Conservation (phyloP, 129 eudicot genomes). For the Erigeron canadensis region DNA sequence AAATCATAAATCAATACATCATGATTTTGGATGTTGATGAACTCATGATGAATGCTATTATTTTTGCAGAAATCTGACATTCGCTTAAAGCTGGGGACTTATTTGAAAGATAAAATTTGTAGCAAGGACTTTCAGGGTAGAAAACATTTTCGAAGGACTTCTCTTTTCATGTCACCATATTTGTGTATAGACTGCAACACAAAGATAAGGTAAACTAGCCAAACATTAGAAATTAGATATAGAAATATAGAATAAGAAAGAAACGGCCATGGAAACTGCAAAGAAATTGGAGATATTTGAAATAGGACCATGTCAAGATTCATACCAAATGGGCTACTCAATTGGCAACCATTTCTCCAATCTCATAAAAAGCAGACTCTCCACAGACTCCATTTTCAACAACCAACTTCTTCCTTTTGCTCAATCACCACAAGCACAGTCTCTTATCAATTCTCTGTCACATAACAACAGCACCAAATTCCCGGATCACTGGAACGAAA, state of each 20-base stretch:
- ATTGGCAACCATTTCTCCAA: conserved; percentile 73
- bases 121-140: too few species aligned
- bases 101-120: too few species aligned
- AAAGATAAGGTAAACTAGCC: conserved; percentile 30
- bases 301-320: conserved; percentile 66
- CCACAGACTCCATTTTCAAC: conserved; percentile 74
- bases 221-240: too few species aligned
- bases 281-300: conserved; percentile 46
- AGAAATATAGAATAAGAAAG: background rate
- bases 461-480: conserved; percentile 47
- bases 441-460: conserved; percentile 51
- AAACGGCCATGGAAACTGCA: conserved; percentile 30
- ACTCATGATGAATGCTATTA: too few species aligned
- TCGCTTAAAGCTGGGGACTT: too few species aligned
- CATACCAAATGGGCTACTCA: conserved; percentile 60
- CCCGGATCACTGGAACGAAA: conserved; percentile 84
- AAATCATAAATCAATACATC: too few species aligned
- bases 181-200: background rate
- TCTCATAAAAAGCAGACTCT: conserved; percentile 61
- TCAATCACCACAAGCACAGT: conserved; percentile 40
- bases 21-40: too few species aligned
- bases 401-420: conserved; percentile 83
- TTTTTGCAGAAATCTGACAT: too few species aligned
- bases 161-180: background rate
- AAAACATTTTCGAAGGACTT: too few species aligned